A percentile compares a stretch with the other conserved stretches of the same genome.
Evolutionary conservation across 768 basidiomycete species (phyloP).

Genomic region (Amanita pseudoporphyria): DNA sequence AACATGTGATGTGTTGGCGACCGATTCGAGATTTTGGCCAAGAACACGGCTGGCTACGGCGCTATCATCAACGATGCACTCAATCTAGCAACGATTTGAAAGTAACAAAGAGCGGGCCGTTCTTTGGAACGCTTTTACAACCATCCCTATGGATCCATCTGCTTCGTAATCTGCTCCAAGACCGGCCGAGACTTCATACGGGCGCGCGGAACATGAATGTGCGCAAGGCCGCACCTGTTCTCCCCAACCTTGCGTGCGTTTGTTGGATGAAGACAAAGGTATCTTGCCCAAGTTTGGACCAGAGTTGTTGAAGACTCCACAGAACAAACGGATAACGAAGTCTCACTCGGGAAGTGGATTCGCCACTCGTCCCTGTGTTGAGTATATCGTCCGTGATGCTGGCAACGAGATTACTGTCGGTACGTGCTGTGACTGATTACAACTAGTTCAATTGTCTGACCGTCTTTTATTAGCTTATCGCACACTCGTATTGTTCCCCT

Average conservation of each 20-base stretch:
- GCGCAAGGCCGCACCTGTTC: constrained; percentile 75
- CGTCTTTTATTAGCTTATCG: constrained; percentile 57
- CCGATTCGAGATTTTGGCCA: too few species aligned
- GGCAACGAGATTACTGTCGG: constrained; percentile 78
- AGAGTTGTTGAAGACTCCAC: constrained; percentile 32
- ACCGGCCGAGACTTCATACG: too few species aligned
- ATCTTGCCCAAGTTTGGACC: constrained; percentile 72
- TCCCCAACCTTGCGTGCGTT: constrained; percentile 86
- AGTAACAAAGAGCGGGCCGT: too few species aligned
- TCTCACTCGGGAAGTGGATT: constrained; percentile 90
- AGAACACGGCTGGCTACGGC: too few species aligned
- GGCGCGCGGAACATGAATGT: constrained; percentile 82
- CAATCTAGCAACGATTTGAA: too few species aligned
- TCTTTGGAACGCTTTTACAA: too few species aligned
- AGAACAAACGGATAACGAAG: constrained; percentile 44
- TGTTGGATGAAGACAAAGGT: constrained; percentile 65
- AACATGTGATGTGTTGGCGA: too few species aligned
- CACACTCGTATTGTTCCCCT: constrained; percentile 65
- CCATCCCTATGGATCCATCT: constrained; percentile 98
- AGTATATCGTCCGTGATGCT: constrained; percentile 79
- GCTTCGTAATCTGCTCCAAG: too few species aligned
- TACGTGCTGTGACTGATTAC: neutral
- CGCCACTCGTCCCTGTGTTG: constrained; percentile 93
- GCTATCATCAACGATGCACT: too few species aligned
- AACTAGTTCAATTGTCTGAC: neutral